Conservation (phyloP, 2,329 filamentous ascomycete species). For the Aspergillus sp. region DNA sequence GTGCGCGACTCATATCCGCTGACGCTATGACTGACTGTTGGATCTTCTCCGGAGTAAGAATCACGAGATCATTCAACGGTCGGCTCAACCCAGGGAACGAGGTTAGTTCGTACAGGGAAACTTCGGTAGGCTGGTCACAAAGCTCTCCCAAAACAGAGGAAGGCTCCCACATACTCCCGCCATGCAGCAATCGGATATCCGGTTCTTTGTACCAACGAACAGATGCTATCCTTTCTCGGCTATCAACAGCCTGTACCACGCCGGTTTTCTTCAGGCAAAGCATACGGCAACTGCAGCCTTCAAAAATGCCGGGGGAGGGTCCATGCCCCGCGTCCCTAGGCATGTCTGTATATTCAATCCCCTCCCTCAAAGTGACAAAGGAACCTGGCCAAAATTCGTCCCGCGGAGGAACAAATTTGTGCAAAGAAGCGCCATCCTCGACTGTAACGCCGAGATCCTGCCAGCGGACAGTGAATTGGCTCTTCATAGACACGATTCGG, state of each 20-base stretch:
- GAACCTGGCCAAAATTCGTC: constrained; percentile 52
- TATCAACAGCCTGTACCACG: constrained; percentile 48
- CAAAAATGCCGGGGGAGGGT: too few relatives aligned
- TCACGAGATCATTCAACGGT: constrained; percentile 44
- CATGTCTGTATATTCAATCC: constrained; percentile 11
- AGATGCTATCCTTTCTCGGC: constrained; percentile 46
- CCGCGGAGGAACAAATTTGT: constrained; percentile 24
- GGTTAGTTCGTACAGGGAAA: constrained; percentile 51
- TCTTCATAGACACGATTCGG: constrained; percentile 40
- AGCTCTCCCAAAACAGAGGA: constrained; percentile 37
- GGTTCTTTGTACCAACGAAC: constrained; percentile 45
- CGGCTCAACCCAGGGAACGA: constrained; percentile 41
- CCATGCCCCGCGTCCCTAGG: not conserved
- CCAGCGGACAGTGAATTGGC: constrained; percentile 48
- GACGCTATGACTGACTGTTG: constrained; percentile 6
- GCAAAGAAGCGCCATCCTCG: constrained; percentile 37
- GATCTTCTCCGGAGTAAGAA: constrained; percentile 32
- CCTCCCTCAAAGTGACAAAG: constrained; percentile 42
- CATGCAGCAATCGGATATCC: constrained; percentile 26
- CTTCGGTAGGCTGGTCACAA: constrained; percentile 36
- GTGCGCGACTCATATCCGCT: constrained; percentile 1
- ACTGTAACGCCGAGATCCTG: constrained; percentile 46
- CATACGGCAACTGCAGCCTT: too few relatives aligned
- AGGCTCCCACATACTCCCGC: constrained; percentile 29
- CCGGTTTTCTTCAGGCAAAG: constrained; percentile 41